Conservation (phyloP, 2,329 filamentous ascomycete genomes). For the Aureobasidium namibiae region DNA sequence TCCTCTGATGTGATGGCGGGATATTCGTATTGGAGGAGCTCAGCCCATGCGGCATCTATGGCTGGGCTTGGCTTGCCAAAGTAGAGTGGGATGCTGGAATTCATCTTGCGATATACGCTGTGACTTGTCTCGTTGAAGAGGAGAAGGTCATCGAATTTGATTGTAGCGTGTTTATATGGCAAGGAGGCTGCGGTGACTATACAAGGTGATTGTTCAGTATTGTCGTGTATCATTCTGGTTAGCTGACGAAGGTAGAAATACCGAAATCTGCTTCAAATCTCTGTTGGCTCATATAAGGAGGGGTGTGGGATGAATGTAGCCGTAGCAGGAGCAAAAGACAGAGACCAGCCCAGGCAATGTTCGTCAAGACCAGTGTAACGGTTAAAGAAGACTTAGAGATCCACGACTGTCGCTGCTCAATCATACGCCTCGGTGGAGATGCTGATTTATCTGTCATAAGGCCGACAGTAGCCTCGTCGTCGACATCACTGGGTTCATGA, state of each 20-base stretch:
- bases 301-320: not conserved
- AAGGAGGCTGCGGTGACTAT: not conserved
- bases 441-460: not conserved
- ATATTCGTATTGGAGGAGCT: not conserved
- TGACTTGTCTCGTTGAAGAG: not conserved
- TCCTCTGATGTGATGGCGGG: not conserved
- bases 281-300: not conserved
- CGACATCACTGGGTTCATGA: not conserved
- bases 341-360: not conserved
- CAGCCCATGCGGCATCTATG: not conserved
- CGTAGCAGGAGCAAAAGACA: not conserved
- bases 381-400: not conserved
- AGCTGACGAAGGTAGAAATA: not conserved
- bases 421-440: not conserved
- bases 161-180: not conserved
- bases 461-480: not conserved
- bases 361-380: not conserved
- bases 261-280: not conserved
- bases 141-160: not conserved
- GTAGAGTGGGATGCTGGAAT: not conserved
- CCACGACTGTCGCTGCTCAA: not conserved
- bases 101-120: not conserved
- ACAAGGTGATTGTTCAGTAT: not conserved
- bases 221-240: not conserved
- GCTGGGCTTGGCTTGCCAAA: not conserved